Conservation (phyloP, 116 monocot species). For the Dioscorea cayenensis region DNA sequence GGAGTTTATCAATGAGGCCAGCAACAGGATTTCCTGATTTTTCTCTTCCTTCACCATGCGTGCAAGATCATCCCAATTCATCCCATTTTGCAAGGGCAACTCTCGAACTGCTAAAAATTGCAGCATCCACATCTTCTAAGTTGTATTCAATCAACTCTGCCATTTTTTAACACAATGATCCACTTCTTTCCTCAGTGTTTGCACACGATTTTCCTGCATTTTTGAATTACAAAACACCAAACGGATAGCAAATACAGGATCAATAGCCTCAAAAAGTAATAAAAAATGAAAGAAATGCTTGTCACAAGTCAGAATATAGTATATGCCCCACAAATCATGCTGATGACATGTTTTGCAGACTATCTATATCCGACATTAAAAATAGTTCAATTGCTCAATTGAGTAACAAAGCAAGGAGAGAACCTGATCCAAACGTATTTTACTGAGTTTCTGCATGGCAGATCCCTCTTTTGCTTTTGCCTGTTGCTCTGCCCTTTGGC, state of each 20-base stretch:
- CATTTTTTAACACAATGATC: constrained; percentile 71
- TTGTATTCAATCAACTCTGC: constrained; percentile 97
- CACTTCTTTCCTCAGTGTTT: constrained; percentile 76
- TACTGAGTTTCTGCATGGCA: constrained; percentile 77
- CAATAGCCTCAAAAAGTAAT: no score
- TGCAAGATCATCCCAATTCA: constrained; percentile 87
- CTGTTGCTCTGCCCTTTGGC: constrained; percentile 84
- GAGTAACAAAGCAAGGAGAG: not conserved
- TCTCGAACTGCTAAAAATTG: constrained; percentile 96
- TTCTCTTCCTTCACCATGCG: constrained; percentile 98
- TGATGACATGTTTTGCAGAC: not conserved
- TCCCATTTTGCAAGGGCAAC: constrained; percentile 96
- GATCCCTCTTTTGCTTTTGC: constrained; percentile 82
- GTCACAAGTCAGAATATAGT: no score
- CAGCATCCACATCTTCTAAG: constrained; percentile 95
- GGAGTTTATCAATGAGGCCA: constrained; percentile 86
- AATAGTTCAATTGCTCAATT: no score
- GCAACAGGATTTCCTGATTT: constrained; percentile 95
- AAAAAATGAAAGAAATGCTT: no score
- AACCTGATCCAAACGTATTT: constrained; percentile 95
- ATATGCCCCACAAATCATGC: no score
- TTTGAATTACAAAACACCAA: not conserved
- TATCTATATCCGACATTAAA: not conserved
- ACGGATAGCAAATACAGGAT: no score
- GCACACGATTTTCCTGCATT: constrained; percentile 93